phyloP scores from a whole-genome alignment of 495 filamentous ascomycete genomes.

The Aspergillus asperescens region DNA sequence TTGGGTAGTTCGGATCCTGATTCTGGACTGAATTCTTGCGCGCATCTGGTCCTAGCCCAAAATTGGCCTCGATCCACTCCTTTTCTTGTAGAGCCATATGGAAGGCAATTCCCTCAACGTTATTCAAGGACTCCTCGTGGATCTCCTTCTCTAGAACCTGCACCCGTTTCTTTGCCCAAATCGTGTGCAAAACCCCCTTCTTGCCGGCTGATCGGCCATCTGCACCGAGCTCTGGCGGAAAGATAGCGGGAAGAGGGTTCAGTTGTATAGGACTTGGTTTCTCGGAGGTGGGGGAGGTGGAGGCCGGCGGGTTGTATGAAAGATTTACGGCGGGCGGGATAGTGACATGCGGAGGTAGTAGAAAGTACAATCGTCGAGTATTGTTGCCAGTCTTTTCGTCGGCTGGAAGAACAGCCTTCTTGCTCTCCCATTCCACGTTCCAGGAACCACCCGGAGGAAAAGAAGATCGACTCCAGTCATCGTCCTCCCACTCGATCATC shows the following conservation, averaged over 20 bases:
- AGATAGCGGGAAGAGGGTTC: conserved; percentile 76
- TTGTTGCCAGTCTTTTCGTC: conserved; percentile 52
- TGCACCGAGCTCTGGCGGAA: conserved; percentile 62
- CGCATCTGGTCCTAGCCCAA: conserved; percentile 49
- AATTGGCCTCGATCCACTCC: conserved; percentile 75
- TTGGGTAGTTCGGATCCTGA: conserved; percentile 24
- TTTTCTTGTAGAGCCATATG: conserved; percentile 77
- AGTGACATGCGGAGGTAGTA: conserved; percentile 59
- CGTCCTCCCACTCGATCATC: conserved; percentile 78
- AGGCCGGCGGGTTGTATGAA: conserved; percentile 39
- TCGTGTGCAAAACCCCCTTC: conserved; percentile 74
- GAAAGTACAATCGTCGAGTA: conserved; percentile 64
- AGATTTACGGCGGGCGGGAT: conserved; percentile 67
- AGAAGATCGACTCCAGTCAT: conserved; percentile 36
- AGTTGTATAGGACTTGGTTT: conserved; percentile 41
- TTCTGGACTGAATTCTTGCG: conserved; percentile 15
- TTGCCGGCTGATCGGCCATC: conserved; percentile 61
- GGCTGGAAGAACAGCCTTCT: conserved; percentile 59
- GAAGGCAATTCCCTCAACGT: conserved; percentile 70
- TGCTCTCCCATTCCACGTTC: conserved; percentile 74
- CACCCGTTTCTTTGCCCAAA: conserved; percentile 74
- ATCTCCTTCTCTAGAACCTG: conserved; percentile 70
- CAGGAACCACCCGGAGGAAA: conserved; percentile 44
- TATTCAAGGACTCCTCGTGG: conserved; percentile 52
- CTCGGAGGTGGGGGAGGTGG: conserved; percentile 15